A percentile compares a stretch with the other conserved stretches of the same genome.
These are phyloP conservation scores for Ustilago crameri DNA, from an alignment of 1,284 basidiomycete species.

Conservation along the genomic window DNA sequence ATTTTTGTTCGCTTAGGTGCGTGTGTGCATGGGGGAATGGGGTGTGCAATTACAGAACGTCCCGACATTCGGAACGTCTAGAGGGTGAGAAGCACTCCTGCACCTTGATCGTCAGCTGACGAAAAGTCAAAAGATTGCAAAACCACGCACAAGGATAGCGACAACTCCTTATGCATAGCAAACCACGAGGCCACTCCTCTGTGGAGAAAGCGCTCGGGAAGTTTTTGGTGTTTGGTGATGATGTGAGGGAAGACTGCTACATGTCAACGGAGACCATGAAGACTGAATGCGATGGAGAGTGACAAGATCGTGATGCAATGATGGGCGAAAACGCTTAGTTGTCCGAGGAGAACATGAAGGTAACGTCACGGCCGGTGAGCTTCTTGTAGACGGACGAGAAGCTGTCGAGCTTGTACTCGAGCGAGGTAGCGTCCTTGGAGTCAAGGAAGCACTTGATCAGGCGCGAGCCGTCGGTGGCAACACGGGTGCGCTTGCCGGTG, in stretches of 20 bases:
- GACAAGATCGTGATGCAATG: slow-evolving; percentile 4
- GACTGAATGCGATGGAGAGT: slow-evolving; percentile 12
- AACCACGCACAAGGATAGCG: slow-evolving; percentile 22
- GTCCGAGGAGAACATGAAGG: slow-evolving; percentile 55
- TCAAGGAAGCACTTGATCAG: slow-evolving; percentile 79
- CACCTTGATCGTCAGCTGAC: not conserved
- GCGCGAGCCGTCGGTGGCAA: slow-evolving; percentile 67
- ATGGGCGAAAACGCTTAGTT: slow-evolving; percentile 39
- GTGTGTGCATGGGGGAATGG: slow-evolving; percentile 21
- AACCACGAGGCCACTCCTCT: slow-evolving; percentile 14
- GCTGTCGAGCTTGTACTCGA: slow-evolving; percentile 99
- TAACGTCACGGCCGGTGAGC: slow-evolving; percentile 92
- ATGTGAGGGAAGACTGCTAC: slow-evolving; percentile 8
- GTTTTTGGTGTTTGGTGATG: slow-evolving; percentile 11
- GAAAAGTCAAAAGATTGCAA: not conserved
- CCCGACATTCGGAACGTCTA: slow-evolving; percentile 19
- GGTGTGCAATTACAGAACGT: slow-evolving; percentile 40
- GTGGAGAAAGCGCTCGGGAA: slow-evolving; percentile 10
- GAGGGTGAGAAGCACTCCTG: slow-evolving; percentile 2
- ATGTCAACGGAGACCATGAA: slow-evolving; percentile 9
- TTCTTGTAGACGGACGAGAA: slow-evolving; percentile 94
- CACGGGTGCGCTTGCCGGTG: slow-evolving; percentile 93
- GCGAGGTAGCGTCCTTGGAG: slow-evolving; percentile 95
- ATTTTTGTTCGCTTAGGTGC: slow-evolving; percentile 36
- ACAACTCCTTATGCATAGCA: slow-evolving; percentile 14